Evolutionary conservation across 202 grass and related monocot species (phyloP), one percentile per base, ranked within the genome.

Genomic region (Brachypodium distachyon): DNA sequence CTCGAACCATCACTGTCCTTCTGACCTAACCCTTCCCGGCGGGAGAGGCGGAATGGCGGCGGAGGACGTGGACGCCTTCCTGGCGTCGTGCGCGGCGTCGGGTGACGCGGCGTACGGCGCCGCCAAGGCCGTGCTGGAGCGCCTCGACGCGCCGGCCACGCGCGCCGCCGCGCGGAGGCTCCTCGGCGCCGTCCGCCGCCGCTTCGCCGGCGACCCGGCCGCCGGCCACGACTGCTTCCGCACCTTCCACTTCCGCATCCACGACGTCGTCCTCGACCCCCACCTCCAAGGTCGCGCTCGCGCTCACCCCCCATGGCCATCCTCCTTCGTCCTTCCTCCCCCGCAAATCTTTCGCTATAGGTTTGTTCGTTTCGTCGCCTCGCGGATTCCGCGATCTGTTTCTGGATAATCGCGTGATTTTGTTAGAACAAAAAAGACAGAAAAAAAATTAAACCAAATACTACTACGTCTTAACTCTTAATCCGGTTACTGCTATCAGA

Each of bases 241-340:
- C 34, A 89, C 81, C 74, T 93, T 73, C 78, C 89, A 95, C 77
- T 98, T 98, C 81, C 87, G 96, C 70, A 95, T 98, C 91, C 96
- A 90, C 80, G 85, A 92, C 80, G 66, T 98, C 64, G 29, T 66
- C 18, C 89, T 98, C 55, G 74, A 81, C 77, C 70, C 81, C 5
- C 76, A 71, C 70, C 47, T 76, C 47, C 86, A 80, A 84, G 86
- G 86, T 88, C 38, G 9, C 4, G 1, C 14, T 9, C 41, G n/a
- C n/a, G n/a, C n/a, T n/a, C n/a, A n/a, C n/a, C n/a, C n/a, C n/a
- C n/a, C n/a, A n/a, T n/a, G n/a, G n/a, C n/a, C 8, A 0, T 32
- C 18, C 25, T 31, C 28, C 13, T 16, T 1, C 53, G 5, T 29
- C 12, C 53, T 25, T 6, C 22, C 27, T 0, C 0, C 3, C 3